Percentiles rank a stretch among this genome's conserved stretches.
Conservation (phyloP, 192 early-diverging fungal species). For the Linderina pennispora region DNA sequence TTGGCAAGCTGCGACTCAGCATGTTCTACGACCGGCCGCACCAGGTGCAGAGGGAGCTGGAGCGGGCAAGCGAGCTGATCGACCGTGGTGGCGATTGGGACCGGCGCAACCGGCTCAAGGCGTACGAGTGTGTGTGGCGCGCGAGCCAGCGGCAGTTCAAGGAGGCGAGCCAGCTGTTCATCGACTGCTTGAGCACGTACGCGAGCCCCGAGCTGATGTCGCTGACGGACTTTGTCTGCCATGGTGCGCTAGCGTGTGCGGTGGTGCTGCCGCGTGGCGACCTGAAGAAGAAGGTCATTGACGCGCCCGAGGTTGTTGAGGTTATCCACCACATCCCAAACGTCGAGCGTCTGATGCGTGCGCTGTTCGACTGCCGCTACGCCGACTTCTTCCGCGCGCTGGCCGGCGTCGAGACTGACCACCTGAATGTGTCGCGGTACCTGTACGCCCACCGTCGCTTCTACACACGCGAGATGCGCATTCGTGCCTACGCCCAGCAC, state of each 20-base stretch:
- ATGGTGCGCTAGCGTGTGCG: constrained; percentile 82
- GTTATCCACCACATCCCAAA: constrained; percentile 86
- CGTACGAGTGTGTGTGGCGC: constrained; percentile 88
- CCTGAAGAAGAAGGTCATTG: constrained; percentile 91
- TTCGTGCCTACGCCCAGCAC: constrained; percentile 91
- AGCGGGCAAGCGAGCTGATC: constrained; percentile 65
- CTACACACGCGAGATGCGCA: constrained; percentile 98
- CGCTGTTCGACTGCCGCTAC: constrained; percentile 90
- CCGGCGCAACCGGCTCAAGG: constrained; percentile 95
- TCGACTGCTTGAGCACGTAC: constrained; percentile 95
- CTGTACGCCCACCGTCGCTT: constrained; percentile 84
- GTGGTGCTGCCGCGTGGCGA: constrained; percentile 86
- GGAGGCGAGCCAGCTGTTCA: constrained; percentile 78
- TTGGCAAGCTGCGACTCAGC: constrained; percentile 87
- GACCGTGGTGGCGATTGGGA: constrained; percentile 99
- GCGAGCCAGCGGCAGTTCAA: constrained; percentile 97
- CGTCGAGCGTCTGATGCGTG: constrained; percentile 74
- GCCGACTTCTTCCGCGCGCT: constrained; percentile 87
- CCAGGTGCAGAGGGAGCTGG: constrained; percentile 40
- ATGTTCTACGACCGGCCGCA: constrained; percentile 89
- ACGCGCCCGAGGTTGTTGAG: constrained; percentile 95
- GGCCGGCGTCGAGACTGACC: constrained; percentile 72
- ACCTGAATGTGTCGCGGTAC: constrained; percentile 69
- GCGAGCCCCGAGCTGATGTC: constrained; percentile 97
- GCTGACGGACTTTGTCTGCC: constrained; percentile 94